phyloP scores from a whole-genome alignment of 306 rosid species.

The Begonia peltatifolia region DNA sequence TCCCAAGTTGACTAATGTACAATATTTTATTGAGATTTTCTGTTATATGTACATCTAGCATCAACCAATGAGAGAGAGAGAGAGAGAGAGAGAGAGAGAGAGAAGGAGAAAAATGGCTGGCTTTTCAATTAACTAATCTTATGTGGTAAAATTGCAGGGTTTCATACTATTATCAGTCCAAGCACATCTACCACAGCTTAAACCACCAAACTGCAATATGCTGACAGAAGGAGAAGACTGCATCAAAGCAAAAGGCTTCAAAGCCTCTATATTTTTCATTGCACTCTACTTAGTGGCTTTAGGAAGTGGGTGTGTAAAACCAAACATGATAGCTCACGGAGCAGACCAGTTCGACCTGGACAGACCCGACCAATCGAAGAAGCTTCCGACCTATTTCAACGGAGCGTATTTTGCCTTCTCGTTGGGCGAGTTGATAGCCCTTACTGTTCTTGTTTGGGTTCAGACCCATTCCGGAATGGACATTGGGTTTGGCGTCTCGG shows the following conservation, averaged over 20 bases:
- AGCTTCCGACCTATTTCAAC: constrained; percentile 75
- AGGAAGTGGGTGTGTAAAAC: constrained; percentile 95
- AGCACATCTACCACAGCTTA: constrained; percentile 77
- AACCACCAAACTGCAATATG: constrained; percentile 62
- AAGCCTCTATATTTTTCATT: constrained; percentile 54
- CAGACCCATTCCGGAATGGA: constrained; percentile 99
- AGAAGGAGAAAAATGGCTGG: background rate
- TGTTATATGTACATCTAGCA: background rate
- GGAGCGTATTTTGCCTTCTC: constrained; percentile 86
- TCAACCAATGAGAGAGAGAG: background rate
- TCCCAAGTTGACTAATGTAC: background rate
- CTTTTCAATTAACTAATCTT: background rate
- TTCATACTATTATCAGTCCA: constrained; percentile 83
- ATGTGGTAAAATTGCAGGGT: constrained; percentile 28
- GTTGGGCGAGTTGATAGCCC: constrained; percentile 69
- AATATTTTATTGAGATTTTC: background rate
- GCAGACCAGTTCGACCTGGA: constrained; percentile 65
- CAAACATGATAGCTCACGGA: constrained; percentile 92
- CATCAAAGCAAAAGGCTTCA: constrained; percentile 64
- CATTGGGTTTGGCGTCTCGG: constrained; percentile 83
- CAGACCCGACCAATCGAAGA: constrained; percentile 31
- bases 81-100: background rate
- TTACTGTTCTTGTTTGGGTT: constrained; percentile 78
- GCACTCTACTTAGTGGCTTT: constrained; percentile 86
- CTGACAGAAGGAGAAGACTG: constrained; percentile 22